Conservation (phyloP, 1,284 basidiomycete genomes). For the Macrocybe sp. region DNA sequence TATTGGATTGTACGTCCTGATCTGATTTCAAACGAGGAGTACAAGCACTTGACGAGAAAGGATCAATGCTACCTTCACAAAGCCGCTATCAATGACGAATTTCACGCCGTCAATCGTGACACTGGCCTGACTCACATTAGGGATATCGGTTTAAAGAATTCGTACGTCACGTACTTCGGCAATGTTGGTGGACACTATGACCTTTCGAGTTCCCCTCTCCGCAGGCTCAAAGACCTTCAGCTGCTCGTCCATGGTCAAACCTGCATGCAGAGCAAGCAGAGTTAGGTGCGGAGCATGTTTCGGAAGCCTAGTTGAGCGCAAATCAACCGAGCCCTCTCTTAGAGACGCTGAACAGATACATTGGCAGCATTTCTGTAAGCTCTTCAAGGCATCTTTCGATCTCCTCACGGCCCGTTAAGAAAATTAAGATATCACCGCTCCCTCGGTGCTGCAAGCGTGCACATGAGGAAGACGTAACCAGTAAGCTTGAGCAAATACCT, state of each 20-base stretch:
- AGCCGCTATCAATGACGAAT: conserved; percentile 94
- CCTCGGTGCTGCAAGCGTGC: conserved; percentile 42
- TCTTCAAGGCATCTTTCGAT: conserved; percentile 87
- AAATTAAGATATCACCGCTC: conserved; percentile 89
- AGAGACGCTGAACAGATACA: conserved; percentile 40
- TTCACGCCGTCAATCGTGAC: conserved; percentile 95
- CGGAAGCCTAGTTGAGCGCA: conserved; percentile 51
- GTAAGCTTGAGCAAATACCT: conserved; percentile 40
- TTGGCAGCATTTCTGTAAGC: conserved; percentile 72
- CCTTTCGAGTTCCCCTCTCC: conserved; percentile 75
- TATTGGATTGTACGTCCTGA: conserved; percentile 80
- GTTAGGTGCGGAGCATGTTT: conserved; percentile 53
- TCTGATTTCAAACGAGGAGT: conserved; percentile 36
- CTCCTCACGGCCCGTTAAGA: conserved; percentile 95
- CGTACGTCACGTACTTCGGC: conserved; percentile 64
- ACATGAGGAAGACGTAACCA: not conserved
- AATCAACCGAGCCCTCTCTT: conserved; percentile 4
- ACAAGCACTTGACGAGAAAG: not conserved
- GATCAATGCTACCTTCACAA: conserved; percentile 73
- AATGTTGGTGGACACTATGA: conserved; percentile 93
- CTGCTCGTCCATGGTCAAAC: conserved; percentile 84
- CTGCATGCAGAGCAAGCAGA: conserved; percentile 84
- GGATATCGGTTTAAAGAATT: not conserved
- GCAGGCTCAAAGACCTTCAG: conserved; percentile 78
- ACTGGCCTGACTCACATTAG: conserved; percentile 56